phyloP scores from a whole-genome alignment of 2,329 filamentous ascomycete species.

The Eutypa lata region DNA sequence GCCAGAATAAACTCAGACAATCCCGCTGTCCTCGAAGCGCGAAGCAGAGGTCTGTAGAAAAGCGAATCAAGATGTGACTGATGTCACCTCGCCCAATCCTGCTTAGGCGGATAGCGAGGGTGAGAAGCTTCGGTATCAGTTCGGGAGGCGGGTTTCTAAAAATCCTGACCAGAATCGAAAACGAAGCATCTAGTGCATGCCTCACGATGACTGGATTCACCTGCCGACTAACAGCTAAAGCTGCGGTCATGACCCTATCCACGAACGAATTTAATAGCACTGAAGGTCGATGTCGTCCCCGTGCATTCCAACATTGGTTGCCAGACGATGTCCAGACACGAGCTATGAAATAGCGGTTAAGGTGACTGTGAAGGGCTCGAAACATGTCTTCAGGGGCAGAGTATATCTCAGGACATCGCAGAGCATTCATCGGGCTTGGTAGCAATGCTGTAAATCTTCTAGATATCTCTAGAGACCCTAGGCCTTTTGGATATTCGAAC shows the following conservation, averaged over 20 bases:
- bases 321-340: constrained; percentile 20
- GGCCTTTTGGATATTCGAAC: no score
- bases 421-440: constrained; percentile 1
- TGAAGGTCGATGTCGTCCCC: constrained; percentile 19
- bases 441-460: constrained; percentile 7
- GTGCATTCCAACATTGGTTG: constrained; percentile 20
- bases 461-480: constrained; percentile 3
- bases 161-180: constrained; percentile 23
- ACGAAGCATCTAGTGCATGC: constrained; percentile 22
- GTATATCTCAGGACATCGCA: background rate
- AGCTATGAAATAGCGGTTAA: constrained; percentile 18
- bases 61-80: constrained; percentile 21
- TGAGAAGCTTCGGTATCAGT: constrained; percentile 22
- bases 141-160: constrained; percentile 26
- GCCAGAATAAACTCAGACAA: constrained; percentile 21
- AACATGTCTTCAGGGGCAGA: constrained; percentile 14
- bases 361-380: constrained; percentile 14
- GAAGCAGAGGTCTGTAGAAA: constrained; percentile 22
- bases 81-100: constrained; percentile 23
- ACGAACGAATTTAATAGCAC: constrained; percentile 23
- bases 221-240: constrained; percentile 22
- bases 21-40: constrained; percentile 16
- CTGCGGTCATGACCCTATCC: constrained; percentile 26
- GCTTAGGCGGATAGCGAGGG: constrained; percentile 18
- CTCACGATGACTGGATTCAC: constrained; percentile 20